phyloP scores from a whole-genome alignment of 1,284 basidiomycete species.

The Melampsora americana region DNA sequence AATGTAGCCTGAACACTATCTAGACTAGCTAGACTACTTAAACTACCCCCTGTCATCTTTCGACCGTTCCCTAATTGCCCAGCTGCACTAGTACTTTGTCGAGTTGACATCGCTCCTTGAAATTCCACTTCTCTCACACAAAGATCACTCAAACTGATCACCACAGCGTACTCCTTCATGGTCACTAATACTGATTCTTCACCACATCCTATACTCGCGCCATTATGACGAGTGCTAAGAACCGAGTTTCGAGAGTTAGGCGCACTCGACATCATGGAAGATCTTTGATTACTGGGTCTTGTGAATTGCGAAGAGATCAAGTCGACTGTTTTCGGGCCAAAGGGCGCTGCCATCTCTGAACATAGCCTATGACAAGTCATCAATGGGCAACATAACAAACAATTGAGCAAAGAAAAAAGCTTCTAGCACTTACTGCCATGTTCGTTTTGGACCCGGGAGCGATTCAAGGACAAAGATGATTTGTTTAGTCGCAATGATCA shows the following conservation, averaged over 20 bases:
- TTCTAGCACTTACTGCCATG: conserved; percentile 30
- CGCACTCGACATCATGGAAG: neutral
- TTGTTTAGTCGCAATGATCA: conserved; percentile 35
- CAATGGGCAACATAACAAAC: neutral
- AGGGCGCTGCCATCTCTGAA: conserved; percentile 35
- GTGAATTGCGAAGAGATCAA: conserved; percentile 29
- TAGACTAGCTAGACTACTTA: conserved; percentile 18
- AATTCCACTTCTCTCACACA: conserved; percentile 29
- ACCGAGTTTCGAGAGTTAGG: conserved; percentile 11
- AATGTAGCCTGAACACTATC: conserved; percentile 30
- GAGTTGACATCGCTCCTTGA: conserved; percentile 18
- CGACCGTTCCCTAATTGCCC: neutral
- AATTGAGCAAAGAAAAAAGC: neutral
- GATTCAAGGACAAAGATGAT: conserved; percentile 36
- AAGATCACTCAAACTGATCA: conserved; percentile 23
- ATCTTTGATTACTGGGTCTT: conserved; percentile 1
- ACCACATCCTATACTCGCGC: conserved; percentile 12
- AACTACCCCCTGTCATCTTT: conserved; percentile 17
- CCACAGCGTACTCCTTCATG: conserved; percentile 41
- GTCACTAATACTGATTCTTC: conserved; percentile 29
- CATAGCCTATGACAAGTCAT: conserved; percentile 18
- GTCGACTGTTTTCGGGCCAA: conserved; percentile 26
- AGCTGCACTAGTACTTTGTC: conserved; percentile 10
- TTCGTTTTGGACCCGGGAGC: conserved; percentile 22
- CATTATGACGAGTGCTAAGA: neutral